A percentile compares a stretch with the other conserved stretches of the same genome.
These are phyloP conservation scores for Parafenestella ontariensis DNA, from an alignment of 2,329 filamentous ascomycete species.

Conservation along the genomic window DNA sequence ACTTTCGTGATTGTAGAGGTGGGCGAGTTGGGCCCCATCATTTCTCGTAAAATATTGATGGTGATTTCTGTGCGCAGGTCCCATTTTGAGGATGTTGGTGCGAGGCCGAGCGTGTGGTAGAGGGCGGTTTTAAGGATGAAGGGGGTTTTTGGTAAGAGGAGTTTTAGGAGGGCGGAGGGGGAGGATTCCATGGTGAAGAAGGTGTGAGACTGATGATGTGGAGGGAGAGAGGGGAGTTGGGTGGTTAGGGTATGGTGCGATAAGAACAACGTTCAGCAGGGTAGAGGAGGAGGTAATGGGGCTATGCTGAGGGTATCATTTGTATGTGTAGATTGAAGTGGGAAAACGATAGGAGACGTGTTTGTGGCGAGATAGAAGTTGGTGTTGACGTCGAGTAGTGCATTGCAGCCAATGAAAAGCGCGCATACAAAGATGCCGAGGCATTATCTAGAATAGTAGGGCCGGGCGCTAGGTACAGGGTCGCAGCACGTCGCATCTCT, in stretches of 20 bases:
- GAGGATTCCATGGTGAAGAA: conserved; percentile 47
- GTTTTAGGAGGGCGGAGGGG: conserved; percentile 41
- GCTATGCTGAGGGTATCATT: no score
- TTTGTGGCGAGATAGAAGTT: no score
- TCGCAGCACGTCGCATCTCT: no score
- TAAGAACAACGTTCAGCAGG: neutral
- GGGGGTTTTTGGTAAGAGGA: conserved; percentile 58
- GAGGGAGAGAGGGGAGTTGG: no score
- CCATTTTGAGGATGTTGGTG: conserved; percentile 76
- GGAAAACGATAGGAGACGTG: conserved; percentile 6
- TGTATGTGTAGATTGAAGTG: no score
- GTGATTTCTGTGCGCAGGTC: conserved; percentile 78
- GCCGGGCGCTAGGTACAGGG: no score
- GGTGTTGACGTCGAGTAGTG: conserved; percentile 25
- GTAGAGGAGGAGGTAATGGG: no score
- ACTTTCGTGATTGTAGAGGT: conserved; percentile 37
- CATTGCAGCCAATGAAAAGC: no score
- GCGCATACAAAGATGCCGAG: no score
- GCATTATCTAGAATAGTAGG: no score
- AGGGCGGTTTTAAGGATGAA: conserved; percentile 68
- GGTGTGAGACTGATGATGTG: no score
- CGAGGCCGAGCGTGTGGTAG: conserved; percentile 70
- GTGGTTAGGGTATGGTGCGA: neutral
- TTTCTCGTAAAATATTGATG: conserved; percentile 71
- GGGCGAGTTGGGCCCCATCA: conserved; percentile 38